Evolutionary conservation across 805 yeast species (phyloP).

Genomic region (Metahyphopichia silvanorum): DNA sequence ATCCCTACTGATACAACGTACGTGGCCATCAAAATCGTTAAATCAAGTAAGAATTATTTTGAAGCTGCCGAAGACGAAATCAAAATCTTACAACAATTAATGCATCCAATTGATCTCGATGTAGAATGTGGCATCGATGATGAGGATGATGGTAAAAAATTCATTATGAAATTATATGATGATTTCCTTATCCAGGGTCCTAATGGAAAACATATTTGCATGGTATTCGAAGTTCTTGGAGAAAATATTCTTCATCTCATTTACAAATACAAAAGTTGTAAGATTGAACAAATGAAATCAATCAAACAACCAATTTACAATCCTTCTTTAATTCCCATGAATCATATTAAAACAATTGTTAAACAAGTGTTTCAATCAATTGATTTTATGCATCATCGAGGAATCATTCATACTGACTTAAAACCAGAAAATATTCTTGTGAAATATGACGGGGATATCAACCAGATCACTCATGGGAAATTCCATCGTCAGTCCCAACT

Average conservation of each 20-base stretch:
- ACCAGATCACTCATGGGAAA: slow-evolving; percentile 7
- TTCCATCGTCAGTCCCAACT: background rate
- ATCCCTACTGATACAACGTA: slow-evolving; percentile 28
- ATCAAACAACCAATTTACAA: background rate
- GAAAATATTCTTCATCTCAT: slow-evolving; percentile 54
- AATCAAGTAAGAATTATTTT: slow-evolving; percentile 49
- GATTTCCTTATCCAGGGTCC: slow-evolving; percentile 58
- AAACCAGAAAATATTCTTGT: slow-evolving; percentile 39
- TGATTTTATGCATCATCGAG: slow-evolving; percentile 52
- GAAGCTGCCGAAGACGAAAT: slow-evolving; percentile 70
- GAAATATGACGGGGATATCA: slow-evolving; percentile 13
- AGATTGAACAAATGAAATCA: slow-evolving; percentile 1
- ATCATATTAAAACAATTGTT: slow-evolving; percentile 52
- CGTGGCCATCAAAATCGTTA: slow-evolving; percentile 62
- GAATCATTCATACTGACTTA: slow-evolving; percentile 40
- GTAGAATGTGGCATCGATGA: slow-evolving; percentile 7
- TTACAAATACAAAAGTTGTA: slow-evolving; percentile 37
- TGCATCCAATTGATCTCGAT: slow-evolving; percentile 9
- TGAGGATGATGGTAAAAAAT: slow-evolving; percentile 39
- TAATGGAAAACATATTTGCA: slow-evolving; percentile 61
- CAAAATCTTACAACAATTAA: slow-evolving; percentile 39
- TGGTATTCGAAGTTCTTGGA: slow-evolving; percentile 65
- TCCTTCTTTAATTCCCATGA: slow-evolving; percentile 38
- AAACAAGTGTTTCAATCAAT: slow-evolving; percentile 53
- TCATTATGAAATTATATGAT: slow-evolving; percentile 52